A percentile compares a stretch with the other conserved stretches of the same genome.
Conservation (phyloP, 257 asterid species). For the Solanum lycopersicoides region DNA sequence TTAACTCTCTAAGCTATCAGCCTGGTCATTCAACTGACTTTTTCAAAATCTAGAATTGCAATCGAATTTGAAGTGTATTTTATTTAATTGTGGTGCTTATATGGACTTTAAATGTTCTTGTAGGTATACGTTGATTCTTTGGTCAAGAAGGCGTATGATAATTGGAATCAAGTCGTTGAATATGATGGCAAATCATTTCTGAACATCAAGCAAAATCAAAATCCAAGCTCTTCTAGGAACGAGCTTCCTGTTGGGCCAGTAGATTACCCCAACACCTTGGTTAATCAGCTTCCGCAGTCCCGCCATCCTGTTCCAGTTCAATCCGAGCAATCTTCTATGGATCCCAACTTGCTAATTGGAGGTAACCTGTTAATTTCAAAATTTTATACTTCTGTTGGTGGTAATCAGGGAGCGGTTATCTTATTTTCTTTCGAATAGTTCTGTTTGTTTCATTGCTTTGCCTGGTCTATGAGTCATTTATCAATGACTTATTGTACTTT, state of each 20-base stretch:
- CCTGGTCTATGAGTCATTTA: not conserved
- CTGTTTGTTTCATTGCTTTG: not conserved
- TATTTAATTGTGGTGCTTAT: not conserved
- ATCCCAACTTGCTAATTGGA: constrained; percentile 48
- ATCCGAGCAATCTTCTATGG: constrained; percentile 40
- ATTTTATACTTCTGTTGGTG: not conserved
- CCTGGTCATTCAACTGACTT: not conserved
- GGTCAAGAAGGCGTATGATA: constrained; percentile 92
- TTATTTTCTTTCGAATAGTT: not conserved
- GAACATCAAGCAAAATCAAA: constrained; percentile 55
- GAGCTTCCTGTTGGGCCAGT: constrained; percentile 51
- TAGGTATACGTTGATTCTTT: constrained; percentile 77
- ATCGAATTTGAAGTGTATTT: not conserved
- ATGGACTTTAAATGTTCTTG: not conserved
- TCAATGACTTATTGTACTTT: no score
- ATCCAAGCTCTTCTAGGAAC: constrained; percentile 19
- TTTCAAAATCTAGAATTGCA: not conserved
- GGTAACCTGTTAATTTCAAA: constrained; percentile 26
- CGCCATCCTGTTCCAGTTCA: constrained; percentile 34
- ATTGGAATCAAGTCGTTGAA: constrained; percentile 88
- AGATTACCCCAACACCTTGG: constrained; percentile 50
- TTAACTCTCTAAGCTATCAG: not conserved
- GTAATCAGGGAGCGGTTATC: not conserved
- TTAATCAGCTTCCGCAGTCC: constrained; percentile 47
- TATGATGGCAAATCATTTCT: constrained; percentile 86